Evolutionary conservation across 2,329 filamentous ascomycete species (phyloP).

Genomic region (Daldinia sp.): DNA sequence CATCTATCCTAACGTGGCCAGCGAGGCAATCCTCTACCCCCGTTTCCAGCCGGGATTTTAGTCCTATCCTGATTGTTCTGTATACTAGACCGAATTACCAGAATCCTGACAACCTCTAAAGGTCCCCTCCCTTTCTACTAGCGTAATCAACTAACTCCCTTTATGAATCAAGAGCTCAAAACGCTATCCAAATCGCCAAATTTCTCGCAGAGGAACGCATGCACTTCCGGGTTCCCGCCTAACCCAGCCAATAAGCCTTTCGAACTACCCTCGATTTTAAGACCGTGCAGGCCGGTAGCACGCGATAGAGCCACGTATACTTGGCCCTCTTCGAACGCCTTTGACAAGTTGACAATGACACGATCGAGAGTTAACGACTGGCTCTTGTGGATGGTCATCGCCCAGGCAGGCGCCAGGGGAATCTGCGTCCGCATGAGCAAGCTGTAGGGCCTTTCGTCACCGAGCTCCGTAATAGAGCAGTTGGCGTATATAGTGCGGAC

Average conservation of each 20-base stretch:
- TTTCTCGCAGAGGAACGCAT: slow-evolving; percentile 52
- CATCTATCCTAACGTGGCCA: slow-evolving; percentile 8
- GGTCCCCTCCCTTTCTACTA: neutral
- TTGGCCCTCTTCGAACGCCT: slow-evolving; percentile 68
- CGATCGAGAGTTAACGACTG: slow-evolving; percentile 73
- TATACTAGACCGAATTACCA: neutral
- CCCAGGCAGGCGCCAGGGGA: slow-evolving; percentile 70
- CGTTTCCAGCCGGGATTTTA: neutral
- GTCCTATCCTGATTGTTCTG: neutral
- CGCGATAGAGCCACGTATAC: slow-evolving; percentile 73
- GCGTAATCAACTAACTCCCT: neutral
- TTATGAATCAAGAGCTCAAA: slow-evolving; percentile 11
- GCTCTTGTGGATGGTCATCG: slow-evolving; percentile 72
- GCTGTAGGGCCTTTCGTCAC: slow-evolving; percentile 59
- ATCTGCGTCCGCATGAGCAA: slow-evolving; percentile 69
- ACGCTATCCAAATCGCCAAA: slow-evolving; percentile 49
- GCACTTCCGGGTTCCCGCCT: slow-evolving; percentile 53
- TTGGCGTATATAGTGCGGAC: slow-evolving; percentile 62
- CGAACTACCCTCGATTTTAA: slow-evolving; percentile 56
- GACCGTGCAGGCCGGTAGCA: slow-evolving; percentile 63
- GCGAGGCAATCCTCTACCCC: slow-evolving; percentile 15
- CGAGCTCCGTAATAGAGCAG: slow-evolving; percentile 62
- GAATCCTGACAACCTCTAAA: neutral
- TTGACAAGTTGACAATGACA: slow-evolving; percentile 65
- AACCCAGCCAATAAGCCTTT: slow-evolving; percentile 47